Evolutionary conservation across 352 stramenopile species (phyloP).

Genomic region (Phytophthora sojae): DNA sequence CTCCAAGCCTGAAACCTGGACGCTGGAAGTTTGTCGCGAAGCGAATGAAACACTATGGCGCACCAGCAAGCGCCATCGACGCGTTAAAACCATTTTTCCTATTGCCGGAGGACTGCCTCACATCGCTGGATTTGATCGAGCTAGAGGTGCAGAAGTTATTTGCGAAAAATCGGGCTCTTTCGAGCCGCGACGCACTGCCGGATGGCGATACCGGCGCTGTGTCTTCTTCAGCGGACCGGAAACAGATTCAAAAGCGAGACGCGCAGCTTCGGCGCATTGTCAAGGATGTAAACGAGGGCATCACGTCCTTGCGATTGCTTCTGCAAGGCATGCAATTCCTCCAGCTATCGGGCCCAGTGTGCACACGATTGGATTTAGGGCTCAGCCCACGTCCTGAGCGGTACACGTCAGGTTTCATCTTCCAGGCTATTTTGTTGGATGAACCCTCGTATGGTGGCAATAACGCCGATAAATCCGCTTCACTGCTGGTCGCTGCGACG

Average conservation of each 20-base stretch:
- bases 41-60: constrained; percentile 70
- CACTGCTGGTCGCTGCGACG: constrained; percentile 41
- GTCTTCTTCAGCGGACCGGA: constrained; percentile 37
- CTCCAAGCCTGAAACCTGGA: constrained; percentile 66
- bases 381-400: constrained; percentile 78
- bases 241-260: constrained; percentile 76
- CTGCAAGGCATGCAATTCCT: constrained; percentile 82
- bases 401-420: constrained; percentile 86
- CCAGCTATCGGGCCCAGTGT: constrained; percentile 62
- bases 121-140: constrained; percentile 73
- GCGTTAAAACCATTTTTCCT: constrained; percentile 79
- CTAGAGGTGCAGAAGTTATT: constrained; percentile 72
- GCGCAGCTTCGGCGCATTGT: constrained; percentile 64
- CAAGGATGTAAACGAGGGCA: constrained; percentile 77
- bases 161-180: constrained; percentile 45
- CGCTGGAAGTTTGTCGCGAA: constrained; percentile 82
- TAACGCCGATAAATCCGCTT: constrained; percentile 26
- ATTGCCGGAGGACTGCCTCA: constrained; percentile 68
- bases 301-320: constrained; percentile 65
- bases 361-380: constrained; percentile 75
- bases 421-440: constrained; percentile 78
- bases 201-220: constrained; percentile 23
- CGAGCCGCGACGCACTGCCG: constrained; percentile 27
- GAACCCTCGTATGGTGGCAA: constrained; percentile 24
- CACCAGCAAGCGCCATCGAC: constrained; percentile 58